Percentiles rank a stretch among this genome's conserved stretches.
Evolutionary conservation across 345 rosid species (phyloP).

Genomic region (Camelina neglecta): DNA sequence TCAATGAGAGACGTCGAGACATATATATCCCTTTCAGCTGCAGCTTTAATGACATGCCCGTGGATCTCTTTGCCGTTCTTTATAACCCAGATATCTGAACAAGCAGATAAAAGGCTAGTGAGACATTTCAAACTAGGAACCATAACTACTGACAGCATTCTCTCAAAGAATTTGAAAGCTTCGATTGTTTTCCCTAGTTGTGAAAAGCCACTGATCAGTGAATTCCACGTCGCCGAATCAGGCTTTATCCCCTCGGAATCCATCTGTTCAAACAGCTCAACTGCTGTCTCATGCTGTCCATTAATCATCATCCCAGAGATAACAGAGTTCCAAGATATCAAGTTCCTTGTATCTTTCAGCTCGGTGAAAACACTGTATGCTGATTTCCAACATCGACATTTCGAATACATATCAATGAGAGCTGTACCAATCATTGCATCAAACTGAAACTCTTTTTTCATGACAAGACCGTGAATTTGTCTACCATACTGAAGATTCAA

Average conservation of each 20-base stretch:
- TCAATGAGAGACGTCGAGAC: constrained; percentile 58
- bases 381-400: constrained; percentile 57
- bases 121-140: constrained; percentile 58
- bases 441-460: constrained; percentile 44
- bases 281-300: constrained; percentile 52
- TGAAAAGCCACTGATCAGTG: constrained; percentile 66
- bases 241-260: constrained; percentile 56
- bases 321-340: constrained; percentile 66
- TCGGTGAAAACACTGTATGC: constrained; percentile 54
- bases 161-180: constrained; percentile 59
- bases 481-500: constrained; percentile 52
- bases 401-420: constrained; percentile 69
- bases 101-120: constrained; percentile 68
- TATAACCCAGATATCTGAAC: constrained; percentile 55
- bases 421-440: constrained; percentile 59
- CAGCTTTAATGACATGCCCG: constrained; percentile 53
- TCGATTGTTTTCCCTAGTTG: constrained; percentile 54
- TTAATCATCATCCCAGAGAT: constrained; percentile 69
- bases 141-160: constrained; percentile 52
- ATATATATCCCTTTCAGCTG: constrained; percentile 48
- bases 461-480: constrained; percentile 57
- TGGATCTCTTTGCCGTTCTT: constrained; percentile 65
- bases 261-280: constrained; percentile 55
- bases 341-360: constrained; percentile 50
- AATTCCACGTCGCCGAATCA: constrained; percentile 75